These are phyloP conservation scores for Vaccinium macrocarpon DNA, from an alignment of 148 eudicot genomes.

Conservation along the genomic window DNA sequence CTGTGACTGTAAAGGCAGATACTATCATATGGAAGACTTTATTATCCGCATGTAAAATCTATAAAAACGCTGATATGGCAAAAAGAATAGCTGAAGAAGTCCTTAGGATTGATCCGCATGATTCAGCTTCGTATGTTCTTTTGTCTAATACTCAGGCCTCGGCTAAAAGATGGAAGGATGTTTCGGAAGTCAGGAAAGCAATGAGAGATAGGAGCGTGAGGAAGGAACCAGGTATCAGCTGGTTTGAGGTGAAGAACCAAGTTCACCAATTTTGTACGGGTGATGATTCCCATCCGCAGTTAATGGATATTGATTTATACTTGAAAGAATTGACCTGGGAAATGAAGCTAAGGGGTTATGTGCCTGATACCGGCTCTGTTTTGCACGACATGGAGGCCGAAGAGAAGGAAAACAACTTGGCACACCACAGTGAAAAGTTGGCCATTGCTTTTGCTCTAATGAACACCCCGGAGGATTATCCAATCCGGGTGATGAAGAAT, in stretches of 20 bases:
- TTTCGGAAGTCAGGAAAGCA: constrained; percentile 57
- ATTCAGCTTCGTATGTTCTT: constrained; percentile 70
- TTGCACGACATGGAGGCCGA: constrained; percentile 73
- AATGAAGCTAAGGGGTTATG: constrained; percentile 60
- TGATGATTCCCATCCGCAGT: constrained; percentile 61
- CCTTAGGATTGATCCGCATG: constrained; percentile 48
- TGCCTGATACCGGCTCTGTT: constrained; percentile 55
- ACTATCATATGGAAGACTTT: constrained; percentile 79
- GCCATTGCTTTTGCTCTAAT: constrained; percentile 83
- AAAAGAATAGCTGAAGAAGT: constrained; percentile 60
- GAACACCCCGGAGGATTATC: constrained; percentile 58
- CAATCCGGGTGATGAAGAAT: constrained; percentile 84
- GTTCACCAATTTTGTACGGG: constrained; percentile 65
- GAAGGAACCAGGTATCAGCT: constrained; percentile 83
- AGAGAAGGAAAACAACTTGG: constrained; percentile 66
- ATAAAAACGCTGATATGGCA: constrained; percentile 66
- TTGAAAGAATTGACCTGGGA: constrained; percentile 58
- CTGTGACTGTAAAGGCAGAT: constrained; percentile 71
- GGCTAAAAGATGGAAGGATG: constrained; percentile 63
- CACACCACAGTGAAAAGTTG: constrained; percentile 72
- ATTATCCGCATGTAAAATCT: constrained; percentile 73
- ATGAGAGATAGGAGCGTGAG: constrained; percentile 64
- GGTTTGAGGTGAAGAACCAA: constrained; percentile 70
- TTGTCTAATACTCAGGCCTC: constrained; percentile 71
- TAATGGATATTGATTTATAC: constrained; percentile 49